These are phyloP conservation scores for Cercospora janseana DNA, from an alignment of 2,329 filamentous ascomycete genomes.

Conservation along the genomic window DNA sequence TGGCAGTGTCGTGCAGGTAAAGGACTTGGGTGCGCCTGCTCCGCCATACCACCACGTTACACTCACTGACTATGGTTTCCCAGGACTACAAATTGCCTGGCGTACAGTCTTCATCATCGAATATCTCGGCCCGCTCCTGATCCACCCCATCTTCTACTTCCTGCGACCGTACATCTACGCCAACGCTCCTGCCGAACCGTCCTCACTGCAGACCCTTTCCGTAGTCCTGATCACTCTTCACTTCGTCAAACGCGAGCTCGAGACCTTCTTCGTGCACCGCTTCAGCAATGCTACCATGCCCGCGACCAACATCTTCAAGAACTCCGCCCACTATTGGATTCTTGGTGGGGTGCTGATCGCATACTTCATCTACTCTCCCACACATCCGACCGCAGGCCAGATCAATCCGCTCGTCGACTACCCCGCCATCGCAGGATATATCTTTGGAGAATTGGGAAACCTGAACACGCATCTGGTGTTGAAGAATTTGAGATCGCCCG, in stretches of 20 bases:
- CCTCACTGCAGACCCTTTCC: conserved; percentile 67
- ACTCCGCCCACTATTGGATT: conserved; percentile 91
- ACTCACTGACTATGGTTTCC: background rate
- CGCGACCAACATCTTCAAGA: conserved; percentile 84
- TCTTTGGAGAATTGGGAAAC: conserved; percentile 77
- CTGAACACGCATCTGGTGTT: conserved; percentile 76
- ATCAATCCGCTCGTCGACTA: conserved; percentile 59
- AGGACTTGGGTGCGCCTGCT: conserved; percentile 69
- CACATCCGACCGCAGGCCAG: conserved; percentile 61
- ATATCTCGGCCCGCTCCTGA: conserved; percentile 85
- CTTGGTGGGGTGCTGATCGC: conserved; percentile 77
- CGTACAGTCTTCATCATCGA: conserved; percentile 92
- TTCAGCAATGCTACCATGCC: conserved; percentile 97
- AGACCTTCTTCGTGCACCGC: conserved; percentile 91
- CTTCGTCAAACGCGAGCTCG: conserved; percentile 92
- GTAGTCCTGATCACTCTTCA: conserved; percentile 74
- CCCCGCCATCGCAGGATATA: conserved; percentile 67
- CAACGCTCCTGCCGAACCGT: conserved; percentile 50
- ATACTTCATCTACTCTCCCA: conserved; percentile 79
- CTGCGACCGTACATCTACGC: conserved; percentile 72
- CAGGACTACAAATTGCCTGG: conserved; percentile 88
- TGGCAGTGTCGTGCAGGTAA: conserved; percentile 71
- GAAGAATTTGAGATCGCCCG: conserved; percentile 70
- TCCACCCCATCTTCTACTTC: conserved; percentile 72
- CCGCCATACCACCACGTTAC: background rate